phyloP scores from a whole-genome alignment of 1,284 basidiomycete genomes.

The Ganoderma multipileum region DNA sequence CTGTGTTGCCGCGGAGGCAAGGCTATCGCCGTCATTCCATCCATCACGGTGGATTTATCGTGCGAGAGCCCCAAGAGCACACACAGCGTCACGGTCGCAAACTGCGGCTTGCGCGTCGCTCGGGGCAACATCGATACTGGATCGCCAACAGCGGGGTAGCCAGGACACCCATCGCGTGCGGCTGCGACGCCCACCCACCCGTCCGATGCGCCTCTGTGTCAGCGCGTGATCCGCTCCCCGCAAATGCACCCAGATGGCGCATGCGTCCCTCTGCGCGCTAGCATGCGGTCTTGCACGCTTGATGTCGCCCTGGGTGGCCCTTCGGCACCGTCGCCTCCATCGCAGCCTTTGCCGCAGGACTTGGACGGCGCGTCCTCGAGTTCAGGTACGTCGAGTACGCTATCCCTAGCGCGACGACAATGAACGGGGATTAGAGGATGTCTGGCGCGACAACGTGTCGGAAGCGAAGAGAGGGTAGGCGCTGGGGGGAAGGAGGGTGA shows the following conservation, averaged over 20 bases:
- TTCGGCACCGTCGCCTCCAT: neutral
- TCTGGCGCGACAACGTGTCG: neutral
- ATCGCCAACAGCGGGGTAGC: neutral
- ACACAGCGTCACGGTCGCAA: neutral
- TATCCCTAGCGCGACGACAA: neutral
- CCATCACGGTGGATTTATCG: neutral
- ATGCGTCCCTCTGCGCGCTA: neutral
- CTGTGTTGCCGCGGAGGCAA: neutral
- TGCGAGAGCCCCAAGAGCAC: neutral
- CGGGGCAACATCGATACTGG: neutral
- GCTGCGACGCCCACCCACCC: neutral
- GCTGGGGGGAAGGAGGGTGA: neutral
- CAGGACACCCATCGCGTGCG: neutral
- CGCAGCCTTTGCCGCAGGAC: neutral
- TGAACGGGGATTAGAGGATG: neutral
- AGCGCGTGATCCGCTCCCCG: neutral
- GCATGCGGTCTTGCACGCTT: neutral
- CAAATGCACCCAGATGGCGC: neutral
- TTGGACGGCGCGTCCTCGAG: neutral
- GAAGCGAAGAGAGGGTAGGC: neutral
- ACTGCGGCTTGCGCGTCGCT: neutral
- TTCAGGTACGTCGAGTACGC: slow-evolving; percentile 4
- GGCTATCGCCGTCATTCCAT: neutral
- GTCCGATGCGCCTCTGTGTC: neutral
- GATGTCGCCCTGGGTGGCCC: neutral